These are phyloP conservation scores for Taiozyma sp. DNA, from an alignment of 1,139 yeast genomes.

Conservation along the genomic window DNA sequence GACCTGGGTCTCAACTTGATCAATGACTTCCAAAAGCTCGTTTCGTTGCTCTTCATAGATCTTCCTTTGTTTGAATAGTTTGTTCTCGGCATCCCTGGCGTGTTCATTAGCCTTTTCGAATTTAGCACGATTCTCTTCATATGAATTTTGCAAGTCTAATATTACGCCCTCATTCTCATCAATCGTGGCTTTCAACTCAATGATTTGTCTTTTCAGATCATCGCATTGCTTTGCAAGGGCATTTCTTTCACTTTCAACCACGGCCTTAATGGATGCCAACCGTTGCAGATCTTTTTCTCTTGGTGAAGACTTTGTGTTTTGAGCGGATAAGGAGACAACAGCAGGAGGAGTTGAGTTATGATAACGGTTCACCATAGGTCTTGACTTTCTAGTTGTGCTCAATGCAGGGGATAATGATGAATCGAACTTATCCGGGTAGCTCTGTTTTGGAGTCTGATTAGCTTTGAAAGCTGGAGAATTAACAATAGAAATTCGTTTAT, in stretches of 20 bases:
- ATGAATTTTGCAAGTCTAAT: conserved; percentile 10
- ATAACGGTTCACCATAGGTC: conserved; percentile 2
- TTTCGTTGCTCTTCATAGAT: conserved; percentile 49
- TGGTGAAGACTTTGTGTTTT: conserved; percentile 2
- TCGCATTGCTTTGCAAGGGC: conserved; percentile 10
- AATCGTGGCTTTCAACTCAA: not conserved
- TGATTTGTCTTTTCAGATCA: conserved; percentile 10
- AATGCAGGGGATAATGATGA: conserved; percentile 2
- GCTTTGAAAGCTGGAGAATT: conserved; percentile 14
- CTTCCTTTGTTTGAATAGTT: conserved; percentile 38
- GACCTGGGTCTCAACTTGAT: conserved; percentile 40
- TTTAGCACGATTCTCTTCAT: conserved; percentile 6
- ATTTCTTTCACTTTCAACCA: conserved; percentile 19
- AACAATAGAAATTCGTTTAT: conserved; percentile 9
- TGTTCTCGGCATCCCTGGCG: conserved; percentile 16
- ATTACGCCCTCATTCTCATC: conserved; percentile 10
- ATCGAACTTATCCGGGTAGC: not conserved
- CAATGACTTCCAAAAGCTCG: conserved; percentile 55
- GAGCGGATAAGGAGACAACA: conserved; percentile 7
- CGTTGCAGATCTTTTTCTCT: conserved; percentile 12
- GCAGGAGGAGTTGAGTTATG: conserved; percentile 11
- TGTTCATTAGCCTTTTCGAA: conserved; percentile 15
- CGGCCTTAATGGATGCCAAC: conserved; percentile 12
- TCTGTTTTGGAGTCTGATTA: conserved; percentile 16
- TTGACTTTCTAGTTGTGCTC: not conserved